phyloP scores from a whole-genome alignment of 179 eudicot genomes.

The Spinacia oleracea region DNA sequence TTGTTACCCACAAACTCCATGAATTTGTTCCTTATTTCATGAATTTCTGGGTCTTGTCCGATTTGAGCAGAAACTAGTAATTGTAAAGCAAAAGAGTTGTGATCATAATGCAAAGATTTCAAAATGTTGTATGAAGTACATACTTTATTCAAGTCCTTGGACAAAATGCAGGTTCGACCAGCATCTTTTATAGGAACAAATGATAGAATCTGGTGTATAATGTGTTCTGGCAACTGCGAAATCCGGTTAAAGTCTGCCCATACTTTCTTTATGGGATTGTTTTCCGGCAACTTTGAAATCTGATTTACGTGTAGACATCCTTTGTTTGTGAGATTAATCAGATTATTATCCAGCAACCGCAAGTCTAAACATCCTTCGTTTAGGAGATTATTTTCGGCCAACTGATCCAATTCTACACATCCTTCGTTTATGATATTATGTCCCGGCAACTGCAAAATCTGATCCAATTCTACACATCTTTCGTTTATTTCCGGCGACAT shows the following conservation, averaged over 20 bases:
- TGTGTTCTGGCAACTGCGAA: conserved; percentile 15
- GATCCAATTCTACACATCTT: no score
- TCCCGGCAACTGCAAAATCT: no score
- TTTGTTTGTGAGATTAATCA: no score
- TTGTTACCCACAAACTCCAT: conserved; percentile 8
- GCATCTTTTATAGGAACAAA: conserved; percentile 13
- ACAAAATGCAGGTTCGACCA: conserved; percentile 18
- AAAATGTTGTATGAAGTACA: conserved; percentile 16
- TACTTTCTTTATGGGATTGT: background rate
- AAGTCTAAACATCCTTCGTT: no score
- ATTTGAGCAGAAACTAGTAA: background rate
- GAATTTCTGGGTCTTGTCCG: background rate
- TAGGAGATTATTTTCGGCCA: no score
- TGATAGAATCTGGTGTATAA: background rate
- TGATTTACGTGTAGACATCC: no score
- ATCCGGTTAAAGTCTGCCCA: background rate
- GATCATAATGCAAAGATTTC: conserved; percentile 10
- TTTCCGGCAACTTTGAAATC: no score
- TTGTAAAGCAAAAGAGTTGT: conserved; percentile 4
- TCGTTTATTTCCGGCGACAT: no score
- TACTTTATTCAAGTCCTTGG: conserved; percentile 17
- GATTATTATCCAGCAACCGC: no score
- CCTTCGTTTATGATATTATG: no score
- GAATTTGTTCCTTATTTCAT: conserved; percentile 14
- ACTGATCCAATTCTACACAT: no score